Evolutionary conservation across 495 filamentous ascomycete species (phyloP).

Genomic region (Xylaria sp.): DNA sequence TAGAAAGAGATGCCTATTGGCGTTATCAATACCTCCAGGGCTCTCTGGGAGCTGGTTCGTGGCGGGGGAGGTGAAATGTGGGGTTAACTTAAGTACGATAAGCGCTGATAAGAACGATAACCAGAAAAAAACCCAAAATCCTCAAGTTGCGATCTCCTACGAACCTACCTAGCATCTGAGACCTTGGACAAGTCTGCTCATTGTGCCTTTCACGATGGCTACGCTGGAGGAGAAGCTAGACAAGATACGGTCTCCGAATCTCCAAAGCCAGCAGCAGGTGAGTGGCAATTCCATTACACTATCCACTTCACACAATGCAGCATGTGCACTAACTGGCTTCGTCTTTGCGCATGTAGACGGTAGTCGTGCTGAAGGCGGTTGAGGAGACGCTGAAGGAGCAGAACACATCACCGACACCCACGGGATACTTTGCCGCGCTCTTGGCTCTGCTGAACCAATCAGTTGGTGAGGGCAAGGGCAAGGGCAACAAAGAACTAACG

Average conservation of each 20-base stretch:
- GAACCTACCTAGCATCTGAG: slow-evolving; percentile 24
- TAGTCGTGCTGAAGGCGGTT: slow-evolving; percentile 85
- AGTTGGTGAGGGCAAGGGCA: slow-evolving; percentile 63
- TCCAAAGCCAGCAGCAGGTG: slow-evolving; percentile 94
- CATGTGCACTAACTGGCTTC: slow-evolving; percentile 26
- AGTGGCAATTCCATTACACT: slow-evolving; percentile 29
- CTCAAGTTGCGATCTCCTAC: slow-evolving; percentile 2
- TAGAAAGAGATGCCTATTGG: not conserved
- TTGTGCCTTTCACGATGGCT: slow-evolving; percentile 62
- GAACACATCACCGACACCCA: slow-evolving; percentile 79
- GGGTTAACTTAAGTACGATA: slow-evolving; percentile 36
- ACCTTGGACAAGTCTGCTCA: slow-evolving; percentile 30
- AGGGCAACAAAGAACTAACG: slow-evolving; percentile 82
- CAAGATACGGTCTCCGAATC: slow-evolving; percentile 94
- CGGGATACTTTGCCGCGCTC: slow-evolving; percentile 96
- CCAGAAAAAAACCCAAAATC: slow-evolving; percentile 43
- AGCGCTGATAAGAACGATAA: slow-evolving; percentile 37
- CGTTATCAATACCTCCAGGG: no score
- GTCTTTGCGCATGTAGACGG: slow-evolving; percentile 63
- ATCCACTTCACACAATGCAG: not conserved
- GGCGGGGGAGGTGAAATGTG: slow-evolving; percentile 36
- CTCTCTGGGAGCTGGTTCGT: not conserved
- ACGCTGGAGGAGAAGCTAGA: slow-evolving; percentile 89
- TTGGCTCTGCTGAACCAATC: slow-evolving; percentile 84
- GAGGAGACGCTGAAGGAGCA: slow-evolving; percentile 91